Percentiles rank a stretch among this genome's conserved stretches.
Conservation (phyloP, 148 eudicot species). For the Vaccinium myrtillus region DNA sequence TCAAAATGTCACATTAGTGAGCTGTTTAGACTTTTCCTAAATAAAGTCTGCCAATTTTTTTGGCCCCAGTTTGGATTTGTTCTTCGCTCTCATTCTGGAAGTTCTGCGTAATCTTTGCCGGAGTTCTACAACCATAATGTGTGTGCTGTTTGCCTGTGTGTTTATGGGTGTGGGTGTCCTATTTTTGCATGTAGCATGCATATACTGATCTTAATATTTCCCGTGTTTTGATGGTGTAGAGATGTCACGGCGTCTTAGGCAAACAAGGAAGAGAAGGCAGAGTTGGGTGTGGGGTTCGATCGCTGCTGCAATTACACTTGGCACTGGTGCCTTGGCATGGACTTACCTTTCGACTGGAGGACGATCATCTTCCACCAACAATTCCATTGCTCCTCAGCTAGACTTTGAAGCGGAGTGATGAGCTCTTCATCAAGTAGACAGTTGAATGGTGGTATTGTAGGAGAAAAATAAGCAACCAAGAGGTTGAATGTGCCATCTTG, state of each 20-base stretch:
- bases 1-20: not conserved
- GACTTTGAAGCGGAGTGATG: slow-evolving; percentile 31
- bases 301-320: slow-evolving; percentile 62
- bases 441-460: slow-evolving; percentile 23
- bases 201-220: not conserved
- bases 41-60: not conserved
- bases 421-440: slow-evolving; percentile 22
- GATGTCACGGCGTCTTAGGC: slow-evolving; percentile 66
- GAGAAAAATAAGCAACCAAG: slow-evolving; percentile 19
- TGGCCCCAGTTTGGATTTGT: not conserved
- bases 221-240: slow-evolving; percentile 37
- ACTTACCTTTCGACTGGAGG: slow-evolving; percentile 60
- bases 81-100: not conserved
- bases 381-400: slow-evolving; percentile 27
- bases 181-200: not conserved
- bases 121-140: not conserved
- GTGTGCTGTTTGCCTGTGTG: not conserved
- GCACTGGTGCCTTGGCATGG: slow-evolving; percentile 72
- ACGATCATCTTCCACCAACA: slow-evolving; percentile 42
- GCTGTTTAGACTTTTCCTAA: not conserved
- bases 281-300: slow-evolving; percentile 81
- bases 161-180: not conserved
- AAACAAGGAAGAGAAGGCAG: slow-evolving; percentile 70
- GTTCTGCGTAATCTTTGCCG: not conserved
- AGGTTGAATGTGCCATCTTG: slow-evolving; percentile 21